phyloP scores from a whole-genome alignment of 176 grass and related monocot species.

The Tillandsia leiboldiana region DNA sequence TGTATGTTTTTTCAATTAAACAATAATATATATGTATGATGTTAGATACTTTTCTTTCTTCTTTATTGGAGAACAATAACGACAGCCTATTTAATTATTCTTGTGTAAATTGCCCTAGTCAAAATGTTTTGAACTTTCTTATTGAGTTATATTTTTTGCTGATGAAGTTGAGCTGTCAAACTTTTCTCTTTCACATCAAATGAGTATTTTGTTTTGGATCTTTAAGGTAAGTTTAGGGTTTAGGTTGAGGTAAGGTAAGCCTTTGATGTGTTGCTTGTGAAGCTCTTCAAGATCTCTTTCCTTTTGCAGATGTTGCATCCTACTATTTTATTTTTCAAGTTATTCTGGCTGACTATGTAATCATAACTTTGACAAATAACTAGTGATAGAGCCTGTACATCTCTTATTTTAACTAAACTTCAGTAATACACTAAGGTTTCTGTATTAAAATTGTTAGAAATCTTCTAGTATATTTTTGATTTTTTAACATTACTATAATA shows the following conservation, averaged over 20 bases:
- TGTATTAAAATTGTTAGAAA: too few species aligned
- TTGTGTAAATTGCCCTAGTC: background rate
- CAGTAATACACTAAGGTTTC: too few species aligned
- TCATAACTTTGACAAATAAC: background rate
- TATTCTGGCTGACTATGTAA: background rate
- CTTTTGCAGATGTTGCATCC: background rate
- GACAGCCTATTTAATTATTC: background rate
- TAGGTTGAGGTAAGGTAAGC: background rate
- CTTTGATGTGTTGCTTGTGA: background rate
- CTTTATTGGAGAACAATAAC: background rate
- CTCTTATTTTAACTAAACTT: background rate
- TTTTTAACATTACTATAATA: too few species aligned
- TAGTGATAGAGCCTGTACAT: background rate
- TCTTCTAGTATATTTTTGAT: too few species aligned
- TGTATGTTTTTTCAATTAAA: background rate
- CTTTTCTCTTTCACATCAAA: background rate
- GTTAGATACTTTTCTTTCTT: background rate
- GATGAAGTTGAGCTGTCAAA: background rate
- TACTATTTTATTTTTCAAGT: background rate
- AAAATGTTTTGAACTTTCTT: background rate
- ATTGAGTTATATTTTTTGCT: background rate
- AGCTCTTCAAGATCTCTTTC: background rate
- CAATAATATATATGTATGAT: background rate
- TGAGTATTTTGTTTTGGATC: background rate
- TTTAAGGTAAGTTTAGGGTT: background rate